Percentiles rank a stretch among this genome's conserved stretches.
Evolutionary conservation across 164 flowering plant species (phyloP).

Genomic region (Warburgia ugandensis): DNA sequence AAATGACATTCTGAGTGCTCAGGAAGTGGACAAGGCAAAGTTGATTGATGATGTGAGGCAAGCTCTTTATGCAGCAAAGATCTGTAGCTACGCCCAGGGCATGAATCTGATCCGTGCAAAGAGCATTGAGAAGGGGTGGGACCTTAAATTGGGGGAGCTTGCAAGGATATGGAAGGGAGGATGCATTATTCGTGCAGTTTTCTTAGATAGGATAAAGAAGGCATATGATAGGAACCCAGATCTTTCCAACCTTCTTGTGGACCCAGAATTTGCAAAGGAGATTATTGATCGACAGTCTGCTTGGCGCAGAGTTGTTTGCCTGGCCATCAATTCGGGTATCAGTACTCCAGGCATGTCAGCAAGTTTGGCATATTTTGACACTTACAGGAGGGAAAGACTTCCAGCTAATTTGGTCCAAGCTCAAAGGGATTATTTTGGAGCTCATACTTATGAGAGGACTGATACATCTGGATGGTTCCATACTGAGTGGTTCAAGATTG

Average conservation of each 20-base stretch:
- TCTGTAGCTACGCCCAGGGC: conserved; percentile 77
- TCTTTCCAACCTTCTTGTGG: conserved; percentile 62
- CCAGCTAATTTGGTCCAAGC: conserved; percentile 78
- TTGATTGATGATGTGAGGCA: conserved; percentile 65
- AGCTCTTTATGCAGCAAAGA: conserved; percentile 72
- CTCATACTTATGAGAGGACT: conserved; percentile 67
- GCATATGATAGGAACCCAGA: conserved; percentile 66
- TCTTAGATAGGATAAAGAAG: conserved; percentile 64
- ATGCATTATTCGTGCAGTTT: conserved; percentile 65
- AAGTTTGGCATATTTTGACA: conserved; percentile 69
- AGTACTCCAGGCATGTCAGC: conserved; percentile 73
- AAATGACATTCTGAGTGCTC: conserved; percentile 35
- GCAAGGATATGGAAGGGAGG: conserved; percentile 87
- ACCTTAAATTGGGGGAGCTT: conserved; percentile 57
- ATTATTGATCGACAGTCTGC: conserved; percentile 57
- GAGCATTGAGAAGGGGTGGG: conserved; percentile 70
- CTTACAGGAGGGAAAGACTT: conserved; percentile 55
- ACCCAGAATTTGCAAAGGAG: conserved; percentile 68
- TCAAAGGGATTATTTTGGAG: conserved; percentile 70
- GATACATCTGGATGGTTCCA: conserved; percentile 60
- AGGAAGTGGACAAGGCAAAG: conserved; percentile 44
- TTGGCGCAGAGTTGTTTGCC: conserved; percentile 65
- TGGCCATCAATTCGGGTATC: conserved; percentile 58
- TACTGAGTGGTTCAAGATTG: conserved; percentile 77
- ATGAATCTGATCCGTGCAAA: conserved; percentile 77